These are phyloP conservation scores for Phytophthora pseudosyringae DNA, from an alignment of 352 stramenopile genomes.

Conservation along the genomic window DNA sequence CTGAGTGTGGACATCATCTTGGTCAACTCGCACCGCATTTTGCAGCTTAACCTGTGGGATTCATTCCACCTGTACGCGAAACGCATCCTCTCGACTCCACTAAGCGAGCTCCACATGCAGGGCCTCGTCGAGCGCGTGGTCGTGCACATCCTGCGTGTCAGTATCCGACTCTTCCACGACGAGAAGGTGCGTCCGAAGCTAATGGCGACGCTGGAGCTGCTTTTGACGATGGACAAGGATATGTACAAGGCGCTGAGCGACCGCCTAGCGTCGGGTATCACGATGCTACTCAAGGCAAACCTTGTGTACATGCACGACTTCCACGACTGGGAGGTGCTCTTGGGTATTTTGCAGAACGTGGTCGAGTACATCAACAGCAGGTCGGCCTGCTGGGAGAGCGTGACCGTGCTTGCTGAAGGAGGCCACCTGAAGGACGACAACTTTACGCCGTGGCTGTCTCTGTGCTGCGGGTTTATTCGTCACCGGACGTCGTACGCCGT, in stretches of 20 bases:
- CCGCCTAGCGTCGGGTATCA: constrained; percentile 78
- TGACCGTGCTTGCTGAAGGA: constrained; percentile 72
- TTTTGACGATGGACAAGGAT: constrained; percentile 80
- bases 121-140: constrained; percentile 84
- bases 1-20: constrained; percentile 86
- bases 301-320: constrained; percentile 90
- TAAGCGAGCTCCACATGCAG: constrained; percentile 80
- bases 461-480: constrained; percentile 79
- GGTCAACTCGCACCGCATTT: constrained; percentile 83
- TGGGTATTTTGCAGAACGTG: constrained; percentile 79
- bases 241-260: constrained; percentile 87
- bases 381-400: constrained; percentile 78
- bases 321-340: constrained; percentile 75
- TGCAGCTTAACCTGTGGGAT: constrained; percentile 76
- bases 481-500: constrained; percentile 80
- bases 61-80: constrained; percentile 85
- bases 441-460: constrained; percentile 83
- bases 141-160: constrained; percentile 86
- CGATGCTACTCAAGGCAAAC: constrained; percentile 87
- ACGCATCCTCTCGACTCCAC: constrained; percentile 71
- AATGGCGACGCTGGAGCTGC: constrained; percentile 77
- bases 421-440: constrained; percentile 81
- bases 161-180: constrained; percentile 88
- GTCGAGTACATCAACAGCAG: constrained; percentile 82
- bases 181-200: constrained; percentile 82